A percentile compares a stretch with the other conserved stretches of the same genome.
These are phyloP conservation scores for Kodamaea nitidulidarum DNA, from an alignment of 805 yeast species.

Conservation along the genomic window DNA sequence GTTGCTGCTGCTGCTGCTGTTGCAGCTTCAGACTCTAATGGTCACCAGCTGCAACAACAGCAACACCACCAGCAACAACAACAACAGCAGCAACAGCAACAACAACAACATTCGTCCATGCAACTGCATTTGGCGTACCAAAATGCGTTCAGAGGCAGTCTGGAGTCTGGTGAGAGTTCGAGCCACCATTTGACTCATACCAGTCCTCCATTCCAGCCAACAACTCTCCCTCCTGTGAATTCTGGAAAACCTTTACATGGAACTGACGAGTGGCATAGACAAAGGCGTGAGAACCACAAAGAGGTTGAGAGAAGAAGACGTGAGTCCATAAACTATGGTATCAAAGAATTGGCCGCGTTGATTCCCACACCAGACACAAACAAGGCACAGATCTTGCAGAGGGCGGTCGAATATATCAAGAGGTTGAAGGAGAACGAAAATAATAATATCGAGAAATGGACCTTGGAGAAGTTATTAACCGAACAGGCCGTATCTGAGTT, in stretches of 20 bases:
- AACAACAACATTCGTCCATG: slow-evolving; percentile 7
- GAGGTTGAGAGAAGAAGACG: slow-evolving; percentile 93
- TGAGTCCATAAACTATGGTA: slow-evolving; percentile 84
- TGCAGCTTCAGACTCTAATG: slow-evolving; percentile 16
- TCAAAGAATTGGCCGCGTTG: slow-evolving; percentile 69
- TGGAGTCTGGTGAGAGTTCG: slow-evolving; percentile 14
- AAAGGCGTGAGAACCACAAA: slow-evolving; percentile 86
- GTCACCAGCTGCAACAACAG: slow-evolving; percentile 8
- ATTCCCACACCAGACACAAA: slow-evolving; percentile 83
- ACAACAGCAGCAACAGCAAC: slow-evolving; percentile 19
- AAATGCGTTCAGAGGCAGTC: slow-evolving; percentile 17
- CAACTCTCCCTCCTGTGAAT: slow-evolving; percentile 25
- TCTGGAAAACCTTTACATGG: slow-evolving; percentile 59
- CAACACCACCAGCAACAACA: slow-evolving; percentile 14
- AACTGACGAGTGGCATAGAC: slow-evolving; percentile 78
- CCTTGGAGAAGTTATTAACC: slow-evolving; percentile 83
- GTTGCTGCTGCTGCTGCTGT: slow-evolving; percentile 27
- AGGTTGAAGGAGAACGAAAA: slow-evolving; percentile 86
- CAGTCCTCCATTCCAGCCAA: slow-evolving; percentile 27
- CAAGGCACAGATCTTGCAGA: slow-evolving; percentile 82
- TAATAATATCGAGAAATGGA: slow-evolving; percentile 90
- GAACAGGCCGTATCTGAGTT: slow-evolving; percentile 90
- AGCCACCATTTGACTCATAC: slow-evolving; percentile 15
- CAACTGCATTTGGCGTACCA: slow-evolving; percentile 16
- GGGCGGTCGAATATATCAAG: slow-evolving; percentile 88